Evolutionary conservation across 768 basidiomycete species (phyloP), one percentile per base, ranked within the genome.

Genomic region (Rhizopogon vesiculosus): DNA sequence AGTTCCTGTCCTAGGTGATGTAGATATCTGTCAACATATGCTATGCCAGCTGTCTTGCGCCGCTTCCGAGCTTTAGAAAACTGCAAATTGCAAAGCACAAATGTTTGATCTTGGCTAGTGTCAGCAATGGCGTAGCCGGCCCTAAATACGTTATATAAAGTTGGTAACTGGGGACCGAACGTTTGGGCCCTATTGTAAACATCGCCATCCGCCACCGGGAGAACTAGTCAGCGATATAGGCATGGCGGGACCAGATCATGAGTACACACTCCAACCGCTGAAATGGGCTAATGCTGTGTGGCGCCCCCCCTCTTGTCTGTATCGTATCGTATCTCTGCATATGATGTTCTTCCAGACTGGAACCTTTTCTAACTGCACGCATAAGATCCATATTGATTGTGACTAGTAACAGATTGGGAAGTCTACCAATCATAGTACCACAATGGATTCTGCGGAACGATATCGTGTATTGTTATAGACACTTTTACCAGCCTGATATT

Each of bases 391-490:
- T 43, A 43, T 58, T 28, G 18, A 40, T 50, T 42, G 29, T 42
- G 53, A 33, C 16, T 51, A 45, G 25, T 25, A 25, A 25, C 25
- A 56, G 18, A 42, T 12, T 18, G 33, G 42, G 39, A 54, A 60
- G 31, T 60, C 56, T 45, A 53, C 61, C 58, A 60, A 61, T 72
- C 78, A 87, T 62, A 86, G 72, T 41, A 87, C 77, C 57, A 85
- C 82, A 61, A 87, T 78, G 53, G 74, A 78, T 45, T 79, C 77
- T 46, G 78, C 75, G 10, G 80, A 66, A 61, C 73, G 83, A 73
- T 91, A 91, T 66, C 84, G 81, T 38, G 85, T 74, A 59, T 86
- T 87, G 76, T 89, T 81, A 81, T 95, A 97, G 12, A 90, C 84
- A 67, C 85, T 85, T 77, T 93, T 87, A 52, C 93, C 93, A 59